Evolutionary conservation across 306 rosid genomes (phyloP), one percentile per base, ranked within the genome.

Genomic region (Fagus crenata): DNA sequence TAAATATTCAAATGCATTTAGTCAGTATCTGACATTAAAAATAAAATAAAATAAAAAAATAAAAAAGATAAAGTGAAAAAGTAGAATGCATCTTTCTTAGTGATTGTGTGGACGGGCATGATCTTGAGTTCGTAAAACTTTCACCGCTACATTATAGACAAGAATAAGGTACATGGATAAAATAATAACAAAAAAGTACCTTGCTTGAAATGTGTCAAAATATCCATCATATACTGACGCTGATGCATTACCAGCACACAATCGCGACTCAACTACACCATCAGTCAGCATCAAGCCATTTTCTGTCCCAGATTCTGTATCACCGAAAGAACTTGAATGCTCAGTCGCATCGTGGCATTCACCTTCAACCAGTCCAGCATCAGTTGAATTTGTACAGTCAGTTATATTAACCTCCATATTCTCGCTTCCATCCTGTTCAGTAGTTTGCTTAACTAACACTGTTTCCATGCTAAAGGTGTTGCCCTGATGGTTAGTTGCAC

Each of bases 291-390:
- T 22, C 7, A 36, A 69, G 64, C 71, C 86, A 67, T 84, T 80
- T 76, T 89, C 90, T 12, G 81, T 12, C 65, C 80, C 85, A 9
- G 92, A 89, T 55, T 77, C 77, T 33, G 97, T 87, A 77, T 86
- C 82, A 22, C 85, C 93, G 71, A 94, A 94, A 42, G 98, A 94
- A 81, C 97, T 94, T 3, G 91, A 94, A 80, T 61, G 43, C 80
- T 88, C 92, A 18, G 89, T 76, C 39, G 17, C 85, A 83, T 84
- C 90, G 33, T 37, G 77, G 58, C 79, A 14, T 53, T 78, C 83
- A 79, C 64, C 81, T 72, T 80, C 80, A 80, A 58, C 75, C 28
- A 41, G 71, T 64, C 64, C 85, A 77, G 75, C 80, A 53, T 81
- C 74, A 32, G 76, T 60, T 51, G 74, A 51, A 63, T 79, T 54